Evolutionary conservation across 1,284 basidiomycete genomes (phyloP).

Genomic region (Lignosus rhinocerotis): DNA sequence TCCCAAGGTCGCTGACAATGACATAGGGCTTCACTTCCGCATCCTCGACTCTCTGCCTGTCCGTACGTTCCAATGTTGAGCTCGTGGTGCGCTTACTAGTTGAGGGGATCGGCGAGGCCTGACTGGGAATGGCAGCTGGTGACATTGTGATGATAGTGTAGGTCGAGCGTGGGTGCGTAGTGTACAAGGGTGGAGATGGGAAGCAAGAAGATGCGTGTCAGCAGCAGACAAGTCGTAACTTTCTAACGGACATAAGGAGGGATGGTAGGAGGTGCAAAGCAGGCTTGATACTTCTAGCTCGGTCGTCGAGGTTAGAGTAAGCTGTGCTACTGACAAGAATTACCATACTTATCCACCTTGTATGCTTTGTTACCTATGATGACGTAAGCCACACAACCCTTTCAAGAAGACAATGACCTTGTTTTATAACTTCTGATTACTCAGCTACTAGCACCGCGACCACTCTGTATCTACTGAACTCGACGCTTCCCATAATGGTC

Average conservation of each 20-base stretch:
- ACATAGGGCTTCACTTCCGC: slow-evolving; percentile 74
- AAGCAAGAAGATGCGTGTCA: not conserved
- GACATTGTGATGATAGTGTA: slow-evolving; percentile 13
- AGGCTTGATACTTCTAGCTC: slow-evolving; percentile 5
- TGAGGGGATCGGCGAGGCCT: slow-evolving; percentile 14
- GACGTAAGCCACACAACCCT: slow-evolving; percentile 1
- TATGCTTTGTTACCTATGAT: not conserved
- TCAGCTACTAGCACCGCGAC: too few relatives aligned
- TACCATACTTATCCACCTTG: not conserved
- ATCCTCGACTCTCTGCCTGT: slow-evolving; percentile 45
- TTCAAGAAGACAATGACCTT: not conserved
- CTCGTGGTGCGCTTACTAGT: slow-evolving; percentile 19
- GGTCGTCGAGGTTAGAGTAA: not conserved
- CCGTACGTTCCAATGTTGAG: slow-evolving; percentile 15
- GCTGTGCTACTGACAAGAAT: not conserved
- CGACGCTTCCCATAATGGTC: too few relatives aligned
- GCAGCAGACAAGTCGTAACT: not conserved
- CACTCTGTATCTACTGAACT: too few relatives aligned
- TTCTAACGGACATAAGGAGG: not conserved
- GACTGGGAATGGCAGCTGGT: slow-evolving; percentile 15
- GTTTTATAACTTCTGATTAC: too few relatives aligned
- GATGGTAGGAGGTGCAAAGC: not conserved
- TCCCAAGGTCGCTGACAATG: slow-evolving; percentile 72
- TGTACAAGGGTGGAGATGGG: slow-evolving; percentile 12
- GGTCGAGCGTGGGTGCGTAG: slow-evolving; percentile 3